phyloP scores from a whole-genome alignment of 2,329 filamentous ascomycete species.

The Nannizziopsis arthrosporioides region DNA sequence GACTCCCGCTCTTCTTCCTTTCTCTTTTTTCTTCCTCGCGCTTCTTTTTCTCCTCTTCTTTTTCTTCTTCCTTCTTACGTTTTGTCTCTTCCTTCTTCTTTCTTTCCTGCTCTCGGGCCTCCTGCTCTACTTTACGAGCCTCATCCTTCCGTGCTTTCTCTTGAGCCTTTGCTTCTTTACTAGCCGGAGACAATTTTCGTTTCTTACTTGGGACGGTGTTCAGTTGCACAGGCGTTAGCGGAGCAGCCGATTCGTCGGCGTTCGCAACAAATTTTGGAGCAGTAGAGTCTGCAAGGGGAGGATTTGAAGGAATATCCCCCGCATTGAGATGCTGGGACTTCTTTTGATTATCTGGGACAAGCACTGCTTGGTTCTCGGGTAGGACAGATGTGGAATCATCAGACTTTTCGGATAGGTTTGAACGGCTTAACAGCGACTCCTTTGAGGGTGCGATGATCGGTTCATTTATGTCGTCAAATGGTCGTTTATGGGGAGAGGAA shows the following conservation, averaged over 20 bases:
- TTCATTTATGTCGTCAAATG: slow-evolving; percentile 22
- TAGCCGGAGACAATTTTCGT: slow-evolving; percentile 24
- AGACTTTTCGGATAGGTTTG: not conserved
- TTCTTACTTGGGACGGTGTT: slow-evolving; percentile 21
- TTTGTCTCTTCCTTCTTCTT: slow-evolving; percentile 41
- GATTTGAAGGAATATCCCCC: not conserved
- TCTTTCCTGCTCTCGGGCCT: slow-evolving; percentile 37
- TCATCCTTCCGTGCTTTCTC: slow-evolving; percentile 37
- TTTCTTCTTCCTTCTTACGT: slow-evolving; percentile 34
- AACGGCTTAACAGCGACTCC: not conserved
- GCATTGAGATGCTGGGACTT: not conserved
- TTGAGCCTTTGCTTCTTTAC: slow-evolving; percentile 25
- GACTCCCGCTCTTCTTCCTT: slow-evolving; percentile 36
- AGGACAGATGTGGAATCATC: too few species aligned
- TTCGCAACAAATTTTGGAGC: not conserved
- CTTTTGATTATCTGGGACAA: too few species aligned
- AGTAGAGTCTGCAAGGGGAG: not conserved
- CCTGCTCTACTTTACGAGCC: slow-evolving; percentile 34
- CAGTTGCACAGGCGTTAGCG: slow-evolving; percentile 11
- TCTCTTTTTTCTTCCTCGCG: slow-evolving; percentile 37
- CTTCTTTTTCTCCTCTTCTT: slow-evolving; percentile 35
- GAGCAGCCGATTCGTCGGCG: slow-evolving; percentile 10
- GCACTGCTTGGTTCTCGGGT: too few species aligned
- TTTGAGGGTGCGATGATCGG: not conserved
- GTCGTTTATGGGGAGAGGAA: slow-evolving; percentile 20